Base-by-base conservation (phyloP, 306 rosid genomes). In the Comarum palustre region DNA sequence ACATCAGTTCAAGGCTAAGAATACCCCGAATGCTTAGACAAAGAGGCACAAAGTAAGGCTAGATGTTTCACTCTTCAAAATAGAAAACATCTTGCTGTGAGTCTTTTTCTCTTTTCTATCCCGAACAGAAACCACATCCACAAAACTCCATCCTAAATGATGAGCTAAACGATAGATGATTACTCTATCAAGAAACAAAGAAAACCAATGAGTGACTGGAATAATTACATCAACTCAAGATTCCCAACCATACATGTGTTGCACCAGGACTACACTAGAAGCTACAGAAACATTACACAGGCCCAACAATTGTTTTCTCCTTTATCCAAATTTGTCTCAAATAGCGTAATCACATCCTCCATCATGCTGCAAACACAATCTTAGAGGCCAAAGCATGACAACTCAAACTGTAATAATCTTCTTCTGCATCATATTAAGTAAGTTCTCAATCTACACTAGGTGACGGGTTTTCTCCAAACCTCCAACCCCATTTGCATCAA, bases 41-140 rank as follows among this genome's bases (percentile, higher is more conserved):
- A 68, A 68, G 43, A 47, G 42, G 73, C 25, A 14, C 17, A 34
- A 69, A 32, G 47, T 58, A 27, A 58, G 36, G 64, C 64, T n/a
- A 10, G 20, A n/a, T n/a, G 12, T 34, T 68, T 68, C 59, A 68
- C 27, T 19, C 72, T 27, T 32, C 38, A 27, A 16, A 43, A 43
- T 48, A 9, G 25, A 65, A 68, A 50, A 5, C 3, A 34, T 34
- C 45, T 43, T 68, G 19, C 34, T 47, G 27, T 48, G 25, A 32
- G 34, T n/a, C 60, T 4, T 47, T 68, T 47, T 11, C 13, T 47
- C 29, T 15, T 14, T 47, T 47, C 43, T 68, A 46, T 47, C 73
- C 60, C 29, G 46, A 45, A 22, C 31, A 22, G 60, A n/a, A 54
- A 54, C 60, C 60, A 54, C 31, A 20, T 54, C 29, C 60, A 54